Base-by-base conservation (phyloP, 345 rosid genomes). In the Populus deltoides region DNA sequence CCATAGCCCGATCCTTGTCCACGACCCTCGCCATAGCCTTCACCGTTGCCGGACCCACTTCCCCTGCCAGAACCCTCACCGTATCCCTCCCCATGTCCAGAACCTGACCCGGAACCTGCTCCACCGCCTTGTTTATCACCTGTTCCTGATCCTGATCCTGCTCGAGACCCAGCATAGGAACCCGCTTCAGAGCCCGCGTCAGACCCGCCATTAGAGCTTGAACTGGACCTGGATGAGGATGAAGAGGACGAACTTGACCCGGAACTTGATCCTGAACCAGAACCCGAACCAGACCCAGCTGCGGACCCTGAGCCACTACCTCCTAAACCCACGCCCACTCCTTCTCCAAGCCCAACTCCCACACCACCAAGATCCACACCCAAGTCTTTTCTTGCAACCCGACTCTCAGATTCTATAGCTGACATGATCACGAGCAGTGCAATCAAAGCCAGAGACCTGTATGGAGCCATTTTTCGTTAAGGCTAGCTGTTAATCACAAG, bases 351-450 rank as follows among this genome's bases (percentile, higher is more conserved):
- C 17, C 90, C 90, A 22, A 86, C n/a, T 63, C 88, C 87, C 24
- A 89, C 45, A 24, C 89, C 87, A 16, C 86, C 90, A 33, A 90
- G 90, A 86, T 93, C 92, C 61, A 93, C 1, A 4, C 94, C 98
- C 33, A 93, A 83, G 82, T 93, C 93, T 80, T 92, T 90, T 67
- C 97, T 89, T 33, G 92, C 92, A 39, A 83, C 82, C 16, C 94
- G 89, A 86, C 90, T 81, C 74, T 87, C 92, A 70, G 87, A 79
- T 55, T 57, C 79, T 12, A 76, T 69, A 36, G 68, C 70, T 63
- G 83, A 68, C 17, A 81, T 31, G 1, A 75, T 73, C 17, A 83
- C 38, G 55, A 88, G 57, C 59, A 86, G 78, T 65, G 78, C 68
- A 29, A 87, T 71, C 49, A 77, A 75, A 55, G 70, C 71, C 29